These are phyloP conservation scores for Phialophora tarda DNA, from an alignment of 2,329 filamentous ascomycete genomes.

Conservation along the genomic window DNA sequence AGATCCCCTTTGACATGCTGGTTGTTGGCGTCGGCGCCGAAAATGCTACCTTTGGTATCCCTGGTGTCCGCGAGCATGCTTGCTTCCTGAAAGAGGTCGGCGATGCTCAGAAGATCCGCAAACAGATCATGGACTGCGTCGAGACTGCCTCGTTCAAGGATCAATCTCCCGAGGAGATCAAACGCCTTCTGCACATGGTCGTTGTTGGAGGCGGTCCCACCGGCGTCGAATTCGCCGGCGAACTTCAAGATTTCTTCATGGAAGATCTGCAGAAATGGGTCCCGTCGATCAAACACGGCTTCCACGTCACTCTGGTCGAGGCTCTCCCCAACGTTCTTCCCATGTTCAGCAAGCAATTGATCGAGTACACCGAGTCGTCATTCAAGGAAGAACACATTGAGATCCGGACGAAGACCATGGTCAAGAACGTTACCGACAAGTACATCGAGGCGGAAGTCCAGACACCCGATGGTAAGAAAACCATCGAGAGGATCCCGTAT, in stretches of 20 bases:
- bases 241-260: conserved; percentile 98
- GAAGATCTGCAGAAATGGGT: conserved; percentile 98
- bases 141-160: conserved; percentile 99
- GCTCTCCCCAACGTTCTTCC: conserved; percentile 94
- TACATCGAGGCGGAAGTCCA: conserved; percentile 88
- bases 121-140: conserved; percentile 99
- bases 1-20: conserved; percentile 97
- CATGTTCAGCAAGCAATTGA: conserved; percentile 98
- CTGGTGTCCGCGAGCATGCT: conserved; percentile 90
- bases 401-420: conserved; percentile 98
- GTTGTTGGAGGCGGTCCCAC: conserved; percentile 92
- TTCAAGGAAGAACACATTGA: conserved; percentile 99
- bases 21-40: conserved; percentile 96
- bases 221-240: conserved; percentile 96
- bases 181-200: conserved; percentile 97
- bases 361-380: conserved; percentile 98
- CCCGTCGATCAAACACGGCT: conserved; percentile 90
- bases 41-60: conserved; percentile 98
- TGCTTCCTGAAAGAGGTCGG: conserved; percentile 99
- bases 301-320: conserved; percentile 97
- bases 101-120: conserved; percentile 94
- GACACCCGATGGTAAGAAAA: conserved; percentile 82
- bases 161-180: conserved; percentile 82
- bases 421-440: conserved; percentile 94
- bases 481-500: conserved; percentile 81